Conservation (phyloP, 805 yeast genomes). For the Ascoidea asiatica region DNA sequence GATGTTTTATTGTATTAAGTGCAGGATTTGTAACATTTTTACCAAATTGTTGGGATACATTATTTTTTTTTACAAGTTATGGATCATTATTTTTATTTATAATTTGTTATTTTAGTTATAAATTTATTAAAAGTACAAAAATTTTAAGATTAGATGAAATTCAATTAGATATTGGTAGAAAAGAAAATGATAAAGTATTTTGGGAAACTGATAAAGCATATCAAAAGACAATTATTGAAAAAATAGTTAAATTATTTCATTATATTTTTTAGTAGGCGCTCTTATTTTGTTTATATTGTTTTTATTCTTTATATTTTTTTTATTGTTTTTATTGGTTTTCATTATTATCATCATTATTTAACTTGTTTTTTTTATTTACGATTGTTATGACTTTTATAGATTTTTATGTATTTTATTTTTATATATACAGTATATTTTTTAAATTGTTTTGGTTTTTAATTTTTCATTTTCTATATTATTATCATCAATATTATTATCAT, state of each 20-base stretch:
- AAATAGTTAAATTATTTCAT: constrained; percentile 2
- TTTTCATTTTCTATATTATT: too few species aligned
- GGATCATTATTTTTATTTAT: constrained; percentile 44
- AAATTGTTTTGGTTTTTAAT: constrained; percentile 4
- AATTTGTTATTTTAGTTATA: constrained; percentile 39
- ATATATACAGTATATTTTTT: constrained; percentile 4
- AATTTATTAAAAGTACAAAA: constrained; percentile 45
- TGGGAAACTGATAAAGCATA: constrained; percentile 63
- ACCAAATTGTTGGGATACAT: constrained; percentile 40
- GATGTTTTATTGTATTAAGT: constrained; percentile 32
- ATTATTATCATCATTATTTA: neutral
- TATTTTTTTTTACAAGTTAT: constrained; percentile 52
- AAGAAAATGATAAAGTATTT: constrained; percentile 67
- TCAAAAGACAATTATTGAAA: constrained; percentile 19
- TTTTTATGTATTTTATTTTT: neutral
- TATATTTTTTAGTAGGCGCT: neutral
- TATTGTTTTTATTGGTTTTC: too few species aligned
- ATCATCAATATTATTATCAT: too few species aligned
- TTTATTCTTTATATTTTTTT: neutral
- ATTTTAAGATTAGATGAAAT: constrained; percentile 57
- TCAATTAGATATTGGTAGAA: constrained; percentile 73
- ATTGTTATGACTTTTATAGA: neutral
- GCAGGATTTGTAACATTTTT: constrained; percentile 56
- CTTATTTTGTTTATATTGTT: neutral
- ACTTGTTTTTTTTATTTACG: neutral